A percentile compares a stretch with the other conserved stretches of the same genome.
Evolutionary conservation across 495 filamentous ascomycete genomes (phyloP).

Genomic region (Penicillium chermesinum): DNA sequence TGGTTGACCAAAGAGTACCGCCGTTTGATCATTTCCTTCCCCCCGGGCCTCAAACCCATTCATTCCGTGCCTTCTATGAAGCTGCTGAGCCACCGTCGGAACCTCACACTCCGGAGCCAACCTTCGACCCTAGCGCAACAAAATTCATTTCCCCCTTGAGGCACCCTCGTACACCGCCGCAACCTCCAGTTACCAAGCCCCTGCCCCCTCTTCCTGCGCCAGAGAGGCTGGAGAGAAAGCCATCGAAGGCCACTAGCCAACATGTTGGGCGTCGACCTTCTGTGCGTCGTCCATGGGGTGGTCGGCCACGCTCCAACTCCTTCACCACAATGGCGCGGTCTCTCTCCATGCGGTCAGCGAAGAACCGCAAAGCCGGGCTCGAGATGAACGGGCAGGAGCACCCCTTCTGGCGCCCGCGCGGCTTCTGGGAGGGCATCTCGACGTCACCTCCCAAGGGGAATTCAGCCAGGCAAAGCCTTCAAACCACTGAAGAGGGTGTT

Average conservation of each 20-base stretch:
- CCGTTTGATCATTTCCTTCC: background rate
- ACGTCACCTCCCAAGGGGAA: conserved; percentile 29
- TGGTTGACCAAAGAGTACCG: conserved; percentile 64
- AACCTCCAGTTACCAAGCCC: conserved; percentile 65
- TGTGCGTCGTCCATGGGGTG: conserved; percentile 53
- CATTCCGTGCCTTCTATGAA: conserved; percentile 17
- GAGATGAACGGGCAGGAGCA: conserved; percentile 57
- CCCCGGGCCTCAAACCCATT: conserved; percentile 17
- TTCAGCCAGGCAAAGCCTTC: conserved; percentile 6
- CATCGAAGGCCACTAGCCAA: conserved; percentile 13
- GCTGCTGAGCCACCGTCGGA: conserved; percentile 9
- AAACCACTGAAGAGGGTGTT: conserved; percentile 22
- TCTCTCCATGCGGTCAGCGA: conserved; percentile 40
- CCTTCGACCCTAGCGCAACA: conserved; percentile 38
- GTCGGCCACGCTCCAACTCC: conserved; percentile 54
- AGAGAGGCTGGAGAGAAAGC: conserved; percentile 34
- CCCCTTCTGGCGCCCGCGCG: conserved; percentile 74
- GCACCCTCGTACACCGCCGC: conserved; percentile 68
- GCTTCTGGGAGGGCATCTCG: conserved; percentile 61
- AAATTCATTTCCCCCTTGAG: conserved; percentile 63
- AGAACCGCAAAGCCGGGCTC: conserved; percentile 41
- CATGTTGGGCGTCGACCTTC: conserved; percentile 47
- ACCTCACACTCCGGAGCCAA: conserved; percentile 34
- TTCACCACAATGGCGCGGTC: conserved; percentile 36
- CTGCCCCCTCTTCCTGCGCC: conserved; percentile 68